Evolutionary conservation across 768 basidiomycete genomes (phyloP), one percentile per base, ranked within the genome.

Genomic region (Amanita pallidorosea): DNA sequence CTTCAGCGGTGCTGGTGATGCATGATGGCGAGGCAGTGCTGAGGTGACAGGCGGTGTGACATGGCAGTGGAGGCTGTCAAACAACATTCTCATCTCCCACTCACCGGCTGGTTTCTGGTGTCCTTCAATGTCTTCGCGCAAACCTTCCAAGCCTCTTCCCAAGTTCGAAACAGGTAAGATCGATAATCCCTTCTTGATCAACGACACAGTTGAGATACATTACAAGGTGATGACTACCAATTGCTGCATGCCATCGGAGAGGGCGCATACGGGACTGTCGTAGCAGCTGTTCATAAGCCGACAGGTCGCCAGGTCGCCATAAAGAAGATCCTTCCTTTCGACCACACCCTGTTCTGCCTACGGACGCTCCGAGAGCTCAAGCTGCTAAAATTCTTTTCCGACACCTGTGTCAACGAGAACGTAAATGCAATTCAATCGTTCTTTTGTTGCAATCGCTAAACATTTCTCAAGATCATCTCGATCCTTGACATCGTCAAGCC

Each of bases 401-500:
- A 45, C 2, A 45, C 27, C 5, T 45, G 43, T 27, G 43, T 45
- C n/a, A 45, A 45, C 5, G 43, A 45, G 27, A 45, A 45, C 25
- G 43, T 45, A 45, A n/a, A 22, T 18, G 23, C 42, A 15, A 9
- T 45, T n/a, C 27, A n/a, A 15, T 45, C 43, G 7, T 45, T 29
- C n/a, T 27, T 29, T 9, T 29, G 17, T n/a, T 29, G 25, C 15
- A 29, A 17, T 29, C 29, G 29, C 25, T 27, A 29, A 43, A 45
- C 17, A 17, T 29, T 18, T 29, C 9, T 45, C 27, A 84, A 95
- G 63, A 94, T 98, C 70, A 97, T 97, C 66, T 81, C 88, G 11
- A 93, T 98, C 61, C 76, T 97, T 53, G 96, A 98, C 63, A 94
- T 98, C 61, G 78, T 95, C 58, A 79, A 81, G 49, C 94, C 96